A percentile compares a stretch with the other conserved stretches of the same genome.
Evolutionary conservation across 192 early-diverging fungal genomes (phyloP).

Genomic region (Lobulomyces angularis): DNA sequence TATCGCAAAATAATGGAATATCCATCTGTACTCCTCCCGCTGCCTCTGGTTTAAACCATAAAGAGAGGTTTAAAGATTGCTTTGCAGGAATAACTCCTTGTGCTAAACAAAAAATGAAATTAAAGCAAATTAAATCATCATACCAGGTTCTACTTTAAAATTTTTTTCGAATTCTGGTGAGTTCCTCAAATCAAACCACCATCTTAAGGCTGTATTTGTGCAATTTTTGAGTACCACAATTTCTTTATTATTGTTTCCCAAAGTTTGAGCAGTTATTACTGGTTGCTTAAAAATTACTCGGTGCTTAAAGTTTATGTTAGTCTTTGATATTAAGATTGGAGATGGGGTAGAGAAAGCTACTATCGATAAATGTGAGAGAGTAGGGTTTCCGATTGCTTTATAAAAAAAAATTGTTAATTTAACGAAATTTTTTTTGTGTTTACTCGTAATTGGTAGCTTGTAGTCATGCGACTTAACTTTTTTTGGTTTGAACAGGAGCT

Average conservation of each 20-base stretch:
- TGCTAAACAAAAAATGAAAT: no score
- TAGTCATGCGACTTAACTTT: no score
- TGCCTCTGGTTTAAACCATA: constrained; percentile 25
- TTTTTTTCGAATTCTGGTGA: constrained; percentile 21
- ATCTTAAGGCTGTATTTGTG: constrained; percentile 13
- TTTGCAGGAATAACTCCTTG: constrained; percentile 16
- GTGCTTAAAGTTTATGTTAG: constrained; percentile 27
- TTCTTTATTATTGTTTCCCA: constrained; percentile 22
- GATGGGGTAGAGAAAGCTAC: constrained; percentile 20
- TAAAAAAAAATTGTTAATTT: no score
- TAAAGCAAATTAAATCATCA: no score
- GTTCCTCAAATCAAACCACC: constrained; percentile 29
- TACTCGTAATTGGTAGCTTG: no score
- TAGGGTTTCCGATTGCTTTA: no score
- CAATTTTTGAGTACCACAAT: constrained; percentile 20
- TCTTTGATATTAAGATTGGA: constrained; percentile 19
- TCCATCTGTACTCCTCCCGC: constrained; percentile 15
- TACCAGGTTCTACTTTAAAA: constrained; percentile 35
- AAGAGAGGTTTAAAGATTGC: constrained; percentile 12
- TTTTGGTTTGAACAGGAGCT: no score
- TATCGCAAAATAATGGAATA: constrained; percentile 12
- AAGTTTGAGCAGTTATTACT: constrained; percentile 8
- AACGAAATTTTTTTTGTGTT: no score
- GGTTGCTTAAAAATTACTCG: constrained; percentile 25
- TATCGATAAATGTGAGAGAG: no score